phyloP scores from a whole-genome alignment of 176 grass and related monocot species.

The Bromus sterilis region DNA sequence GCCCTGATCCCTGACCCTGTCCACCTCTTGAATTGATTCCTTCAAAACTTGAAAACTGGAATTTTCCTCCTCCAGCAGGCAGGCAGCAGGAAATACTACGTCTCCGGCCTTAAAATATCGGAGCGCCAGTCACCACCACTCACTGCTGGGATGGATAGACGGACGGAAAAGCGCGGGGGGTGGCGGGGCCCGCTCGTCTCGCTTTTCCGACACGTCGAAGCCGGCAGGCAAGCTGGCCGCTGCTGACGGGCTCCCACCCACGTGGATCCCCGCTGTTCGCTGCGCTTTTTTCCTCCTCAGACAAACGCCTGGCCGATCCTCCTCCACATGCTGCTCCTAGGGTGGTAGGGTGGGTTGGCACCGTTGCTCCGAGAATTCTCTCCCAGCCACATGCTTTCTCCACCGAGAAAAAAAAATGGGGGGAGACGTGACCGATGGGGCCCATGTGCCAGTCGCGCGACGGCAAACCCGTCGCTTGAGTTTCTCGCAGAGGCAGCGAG shows the following conservation, averaged over 20 bases:
- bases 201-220: slow-evolving; percentile 21
- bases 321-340: not conserved
- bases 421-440: not conserved
- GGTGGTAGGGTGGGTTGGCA: not conserved
- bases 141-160: not conserved
- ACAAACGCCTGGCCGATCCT: not conserved
- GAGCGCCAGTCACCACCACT: not conserved
- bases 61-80: not conserved
- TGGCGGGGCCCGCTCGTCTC: not conserved
- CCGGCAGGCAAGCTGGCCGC: not conserved
- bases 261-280: not conserved
- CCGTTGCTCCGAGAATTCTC: too few species aligned
- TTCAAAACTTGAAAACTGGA: not conserved
- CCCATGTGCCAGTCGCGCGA: not conserved
- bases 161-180: not conserved
- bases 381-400: slow-evolving; percentile 9
- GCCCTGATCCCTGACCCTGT: not conserved
- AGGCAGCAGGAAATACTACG: too few species aligned
- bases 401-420: too few species aligned
- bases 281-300: not conserved
- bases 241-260: not conserved
- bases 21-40: not conserved
- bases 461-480: not conserved
- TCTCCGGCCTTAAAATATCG: not conserved
- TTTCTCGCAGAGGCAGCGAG: not conserved